A percentile compares a stretch with the other conserved stretches of the same genome.
These are phyloP conservation scores for Panaeolus cyanescens DNA, from an alignment of 768 basidiomycete species.

Conservation along the genomic window DNA sequence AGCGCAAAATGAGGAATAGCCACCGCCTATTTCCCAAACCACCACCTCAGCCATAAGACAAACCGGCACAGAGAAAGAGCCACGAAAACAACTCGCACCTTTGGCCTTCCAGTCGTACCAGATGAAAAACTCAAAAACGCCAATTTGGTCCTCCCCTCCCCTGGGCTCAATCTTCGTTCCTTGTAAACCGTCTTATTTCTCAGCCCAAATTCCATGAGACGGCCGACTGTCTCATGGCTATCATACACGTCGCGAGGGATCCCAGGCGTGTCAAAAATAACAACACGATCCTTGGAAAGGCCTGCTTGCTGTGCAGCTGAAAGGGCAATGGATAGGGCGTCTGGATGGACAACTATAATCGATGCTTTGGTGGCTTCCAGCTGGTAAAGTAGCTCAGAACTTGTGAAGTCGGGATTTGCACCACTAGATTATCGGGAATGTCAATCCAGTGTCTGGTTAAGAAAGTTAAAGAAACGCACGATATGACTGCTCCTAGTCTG, in stretches of 20 bases:
- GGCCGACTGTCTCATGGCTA: conserved; percentile 39
- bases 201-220: conserved; percentile 51
- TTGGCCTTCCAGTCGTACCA: conserved; percentile 73
- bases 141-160: conserved; percentile 69
- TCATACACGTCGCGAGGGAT: conserved; percentile 7
- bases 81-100: conserved; percentile 37
- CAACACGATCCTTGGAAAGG: conserved; percentile 41
- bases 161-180: conserved; percentile 52
- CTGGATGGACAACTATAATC: conserved; percentile 49
- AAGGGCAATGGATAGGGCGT: conserved; percentile 41
- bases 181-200: conserved; percentile 36
- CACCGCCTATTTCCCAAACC: conserved; percentile 43
- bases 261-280: conserved; percentile 39
- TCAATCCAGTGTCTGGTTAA: neutral
- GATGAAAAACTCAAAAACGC: conserved; percentile 77
- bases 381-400: conserved; percentile 58
- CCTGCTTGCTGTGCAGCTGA: conserved; percentile 39
- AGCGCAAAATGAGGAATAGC: conserved; percentile 61
- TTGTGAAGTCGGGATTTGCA: conserved; percentile 63
- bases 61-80: neutral
- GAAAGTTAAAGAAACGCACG: conserved; percentile 37
- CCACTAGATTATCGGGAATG: conserved; percentile 33
- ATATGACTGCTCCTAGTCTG: conserved; percentile 55
- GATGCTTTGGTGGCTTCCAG: conserved; percentile 48
- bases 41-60: neutral